Percentiles rank a stretch among this genome's conserved stretches.
Evolutionary conservation across 768 basidiomycete species (phyloP).

Genomic region (Suillus discolor): DNA sequence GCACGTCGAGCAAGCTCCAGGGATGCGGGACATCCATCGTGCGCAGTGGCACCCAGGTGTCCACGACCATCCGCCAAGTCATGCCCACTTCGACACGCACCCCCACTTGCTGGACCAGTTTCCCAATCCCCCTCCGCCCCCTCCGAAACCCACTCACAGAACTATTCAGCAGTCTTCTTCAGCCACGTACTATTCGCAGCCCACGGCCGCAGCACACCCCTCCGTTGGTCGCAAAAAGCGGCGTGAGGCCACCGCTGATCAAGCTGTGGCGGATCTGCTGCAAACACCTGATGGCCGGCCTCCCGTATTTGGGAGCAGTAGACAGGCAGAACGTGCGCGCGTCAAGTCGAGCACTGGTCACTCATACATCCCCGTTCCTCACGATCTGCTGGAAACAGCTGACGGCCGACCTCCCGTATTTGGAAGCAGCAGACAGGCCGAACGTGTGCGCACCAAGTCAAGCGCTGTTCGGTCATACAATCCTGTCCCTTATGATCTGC

Average conservation of each 20-base stretch:
- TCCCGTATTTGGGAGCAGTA: slow-evolving; percentile 11
- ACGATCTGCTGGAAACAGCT: too few relatives aligned
- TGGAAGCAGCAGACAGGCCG: too few relatives aligned
- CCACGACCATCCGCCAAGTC: background rate
- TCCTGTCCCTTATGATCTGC: too few relatives aligned
- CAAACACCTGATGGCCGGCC: background rate
- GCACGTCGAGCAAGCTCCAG: slow-evolving; percentile 4
- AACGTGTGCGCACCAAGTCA: too few relatives aligned
- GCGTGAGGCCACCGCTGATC: slow-evolving; percentile 7
- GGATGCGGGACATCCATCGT: slow-evolving; percentile 3
- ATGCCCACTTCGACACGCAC: background rate
- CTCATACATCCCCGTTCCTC: background rate
- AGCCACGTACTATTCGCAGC: background rate
- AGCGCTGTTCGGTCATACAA: too few relatives aligned
- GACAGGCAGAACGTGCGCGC: slow-evolving; percentile 9
- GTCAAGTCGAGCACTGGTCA: background rate
- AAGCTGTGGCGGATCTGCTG: background rate
- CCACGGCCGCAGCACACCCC: slow-evolving; percentile 3
- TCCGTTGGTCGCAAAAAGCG: background rate
- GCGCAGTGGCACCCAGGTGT: background rate
- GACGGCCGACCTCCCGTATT: too few relatives aligned
- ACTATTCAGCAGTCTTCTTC: background rate
- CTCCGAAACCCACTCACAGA: slow-evolving; percentile 9
- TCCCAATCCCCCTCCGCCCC: slow-evolving; percentile 11
- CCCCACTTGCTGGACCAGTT: slow-evolving; percentile 11